These are phyloP conservation scores for Mycena sp. DNA, from an alignment of 1,284 basidiomycete genomes.

Conservation along the genomic window DNA sequence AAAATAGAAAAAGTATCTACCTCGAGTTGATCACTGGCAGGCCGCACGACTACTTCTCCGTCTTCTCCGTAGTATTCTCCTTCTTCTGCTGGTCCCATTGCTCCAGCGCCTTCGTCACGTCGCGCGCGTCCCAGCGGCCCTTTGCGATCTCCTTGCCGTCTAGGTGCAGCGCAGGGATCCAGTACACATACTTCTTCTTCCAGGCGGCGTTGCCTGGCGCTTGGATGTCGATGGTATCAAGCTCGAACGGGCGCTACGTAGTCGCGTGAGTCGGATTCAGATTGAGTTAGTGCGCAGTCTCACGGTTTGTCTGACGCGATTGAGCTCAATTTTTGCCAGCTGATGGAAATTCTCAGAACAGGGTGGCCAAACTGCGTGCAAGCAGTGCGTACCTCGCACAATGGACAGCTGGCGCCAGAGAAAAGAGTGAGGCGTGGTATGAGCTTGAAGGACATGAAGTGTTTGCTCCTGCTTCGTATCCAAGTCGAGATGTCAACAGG, in stretches of 20 bases:
- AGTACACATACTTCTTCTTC: slow-evolving; percentile 85
- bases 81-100: slow-evolving; percentile 56
- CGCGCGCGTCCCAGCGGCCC: slow-evolving; percentile 79
- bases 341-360: slow-evolving; percentile 40
- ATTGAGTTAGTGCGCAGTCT: slow-evolving; percentile 24
- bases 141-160: slow-evolving; percentile 83
- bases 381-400: slow-evolving; percentile 71
- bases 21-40: slow-evolving; percentile 11
- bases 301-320: slow-evolving; percentile 70
- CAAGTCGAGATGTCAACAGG: no score
- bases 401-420: slow-evolving; percentile 81
- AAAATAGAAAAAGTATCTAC: slow-evolving; percentile 8
- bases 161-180: slow-evolving; percentile 85
- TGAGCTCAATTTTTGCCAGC: slow-evolving; percentile 78
- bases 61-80: slow-evolving; percentile 32
- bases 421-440: slow-evolving; percentile 78
- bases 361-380: not conserved
- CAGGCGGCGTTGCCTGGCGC: slow-evolving; percentile 77
- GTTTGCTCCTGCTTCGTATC: not conserved
- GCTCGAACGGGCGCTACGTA: slow-evolving; percentile 54
- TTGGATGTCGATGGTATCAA: slow-evolving; percentile 82
- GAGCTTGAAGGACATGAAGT: slow-evolving; percentile 21
- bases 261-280: not conserved
- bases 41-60: slow-evolving; percentile 36
- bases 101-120: slow-evolving; percentile 68